phyloP scores from a whole-genome alignment of 2,329 filamentous ascomycete genomes.

The Diaporthe capsici region DNA sequence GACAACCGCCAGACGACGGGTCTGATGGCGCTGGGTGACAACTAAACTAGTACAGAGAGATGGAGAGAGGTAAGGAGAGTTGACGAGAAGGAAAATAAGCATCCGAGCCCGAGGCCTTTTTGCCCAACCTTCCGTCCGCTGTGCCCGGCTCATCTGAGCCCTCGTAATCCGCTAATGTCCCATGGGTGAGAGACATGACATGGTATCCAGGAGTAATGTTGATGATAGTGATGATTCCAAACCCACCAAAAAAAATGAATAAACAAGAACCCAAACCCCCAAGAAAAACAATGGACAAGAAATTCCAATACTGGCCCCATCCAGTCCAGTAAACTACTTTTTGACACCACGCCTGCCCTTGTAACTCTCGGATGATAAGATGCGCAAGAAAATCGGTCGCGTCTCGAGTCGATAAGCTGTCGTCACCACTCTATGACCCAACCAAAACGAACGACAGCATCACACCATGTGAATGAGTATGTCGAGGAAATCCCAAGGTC shows the following conservation, averaged over 20 bases:
- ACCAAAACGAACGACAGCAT: not conserved
- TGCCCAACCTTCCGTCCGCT: constrained; percentile 9
- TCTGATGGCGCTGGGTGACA: constrained; percentile 1
- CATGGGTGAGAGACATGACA: constrained; percentile 7
- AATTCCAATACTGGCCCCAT: constrained; percentile 20
- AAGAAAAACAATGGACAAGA: constrained; percentile 23
- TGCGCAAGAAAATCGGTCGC: not conserved
- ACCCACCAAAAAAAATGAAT: not conserved
- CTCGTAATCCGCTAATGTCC: constrained; percentile 6
- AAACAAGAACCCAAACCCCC: not conserved
- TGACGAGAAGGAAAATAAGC: not conserved
- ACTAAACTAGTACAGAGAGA: constrained; percentile 22
- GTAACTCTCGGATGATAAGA: not conserved
- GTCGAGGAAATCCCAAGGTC: not conserved
- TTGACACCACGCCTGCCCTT: constrained; percentile 25
- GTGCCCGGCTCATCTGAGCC: constrained; percentile 11
- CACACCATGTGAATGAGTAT: not conserved
- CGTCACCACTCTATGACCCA: not conserved
- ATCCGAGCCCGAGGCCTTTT: constrained; percentile 8
- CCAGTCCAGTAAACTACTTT: not conserved
- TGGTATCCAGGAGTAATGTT: constrained; percentile 27
- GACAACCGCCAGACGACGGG: not conserved
- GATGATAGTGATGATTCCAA: constrained; percentile 26
- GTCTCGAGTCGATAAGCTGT: not conserved
- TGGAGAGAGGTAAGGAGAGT: constrained; percentile 19